Conservation (phyloP, 169 alveolate genomes). For the Plasmodium vivax region DNA sequence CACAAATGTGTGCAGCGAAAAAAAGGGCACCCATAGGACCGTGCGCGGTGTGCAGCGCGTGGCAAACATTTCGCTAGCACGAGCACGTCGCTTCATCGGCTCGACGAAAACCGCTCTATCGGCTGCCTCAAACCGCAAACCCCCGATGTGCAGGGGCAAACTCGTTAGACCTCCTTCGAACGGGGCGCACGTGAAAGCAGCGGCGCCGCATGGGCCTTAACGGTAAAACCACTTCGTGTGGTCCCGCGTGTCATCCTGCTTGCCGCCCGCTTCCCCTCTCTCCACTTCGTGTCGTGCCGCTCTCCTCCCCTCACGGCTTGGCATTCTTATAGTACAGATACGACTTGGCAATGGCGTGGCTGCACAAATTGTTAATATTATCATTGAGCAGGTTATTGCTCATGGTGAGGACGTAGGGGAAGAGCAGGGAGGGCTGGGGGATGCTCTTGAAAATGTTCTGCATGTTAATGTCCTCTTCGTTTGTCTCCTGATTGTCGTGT, state of each 20-base stretch:
- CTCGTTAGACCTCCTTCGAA: not conserved
- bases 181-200: not conserved
- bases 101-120: not conserved
- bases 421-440: constrained; percentile 64
- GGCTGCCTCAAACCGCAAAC: not conserved
- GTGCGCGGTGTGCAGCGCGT: not conserved
- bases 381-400: constrained; percentile 63
- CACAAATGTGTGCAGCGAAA: not conserved
- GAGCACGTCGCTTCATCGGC: not conserved
- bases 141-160: not conserved
- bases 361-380: constrained; percentile 66
- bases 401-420: constrained; percentile 69
- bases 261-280: too few relatives aligned
- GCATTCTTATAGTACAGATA: constrained; percentile 65
- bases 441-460: constrained; percentile 58
- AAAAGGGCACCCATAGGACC: not conserved
- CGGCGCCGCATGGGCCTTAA: not conserved
- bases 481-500: constrained; percentile 55
- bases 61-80: not conserved
- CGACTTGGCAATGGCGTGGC: constrained; percentile 72
- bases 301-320: not conserved
- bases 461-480: constrained; percentile 52
- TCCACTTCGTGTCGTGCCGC: not conserved
- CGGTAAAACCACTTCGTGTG: too few relatives aligned
- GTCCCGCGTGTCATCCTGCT: too few relatives aligned